Evolutionary conservation across 768 basidiomycete species (phyloP).

Genomic region (Holtermannia corniformis): DNA sequence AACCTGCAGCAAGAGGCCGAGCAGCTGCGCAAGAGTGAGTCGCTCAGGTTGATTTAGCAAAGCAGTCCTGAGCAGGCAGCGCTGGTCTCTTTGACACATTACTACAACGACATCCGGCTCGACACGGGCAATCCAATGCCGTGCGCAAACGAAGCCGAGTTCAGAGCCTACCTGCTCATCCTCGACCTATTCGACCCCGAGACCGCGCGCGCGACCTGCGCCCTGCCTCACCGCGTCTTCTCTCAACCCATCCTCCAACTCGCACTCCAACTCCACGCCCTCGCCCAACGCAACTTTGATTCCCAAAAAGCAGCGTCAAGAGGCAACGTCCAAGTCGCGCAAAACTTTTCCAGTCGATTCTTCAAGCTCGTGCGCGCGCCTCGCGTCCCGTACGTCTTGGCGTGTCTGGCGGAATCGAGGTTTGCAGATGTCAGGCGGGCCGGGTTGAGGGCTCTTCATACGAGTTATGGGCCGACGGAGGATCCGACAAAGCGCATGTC

Average conservation of each 20-base stretch:
- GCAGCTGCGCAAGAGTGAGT: conserved; percentile 81
- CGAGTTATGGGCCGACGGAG: conserved; percentile 22
- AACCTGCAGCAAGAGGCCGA: conserved; percentile 63
- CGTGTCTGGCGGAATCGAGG: conserved; percentile 75
- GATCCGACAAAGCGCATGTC: conserved; percentile 31
- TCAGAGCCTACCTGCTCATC: conserved; percentile 88
- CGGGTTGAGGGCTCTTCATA: conserved; percentile 51
- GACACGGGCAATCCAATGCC: conserved; percentile 47
- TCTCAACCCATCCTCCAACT: conserved; percentile 68
- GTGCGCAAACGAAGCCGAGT: conserved; percentile 81
- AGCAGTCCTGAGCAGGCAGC: too few species aligned
- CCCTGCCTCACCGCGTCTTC: conserved; percentile 54
- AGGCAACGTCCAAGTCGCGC: conserved; percentile 57
- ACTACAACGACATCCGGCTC: conserved; percentile 68
- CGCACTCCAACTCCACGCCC: conserved; percentile 67
- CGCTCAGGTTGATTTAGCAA: background rate
- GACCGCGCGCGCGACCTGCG: conserved; percentile 56
- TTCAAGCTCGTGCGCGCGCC: conserved; percentile 61
- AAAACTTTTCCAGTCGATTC: conserved; percentile 50
- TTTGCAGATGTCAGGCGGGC: conserved; percentile 53
- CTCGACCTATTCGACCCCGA: conserved; percentile 80
- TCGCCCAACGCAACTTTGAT: conserved; percentile 65
- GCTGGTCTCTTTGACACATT: conserved; percentile 56
- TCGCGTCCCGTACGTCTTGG: conserved; percentile 75
- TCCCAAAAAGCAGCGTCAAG: conserved; percentile 37